Evolutionary conservation across 2,329 filamentous ascomycete genomes (phyloP), one percentile per base, ranked within the genome.

Genomic region (Hypoxylon sp.): DNA sequence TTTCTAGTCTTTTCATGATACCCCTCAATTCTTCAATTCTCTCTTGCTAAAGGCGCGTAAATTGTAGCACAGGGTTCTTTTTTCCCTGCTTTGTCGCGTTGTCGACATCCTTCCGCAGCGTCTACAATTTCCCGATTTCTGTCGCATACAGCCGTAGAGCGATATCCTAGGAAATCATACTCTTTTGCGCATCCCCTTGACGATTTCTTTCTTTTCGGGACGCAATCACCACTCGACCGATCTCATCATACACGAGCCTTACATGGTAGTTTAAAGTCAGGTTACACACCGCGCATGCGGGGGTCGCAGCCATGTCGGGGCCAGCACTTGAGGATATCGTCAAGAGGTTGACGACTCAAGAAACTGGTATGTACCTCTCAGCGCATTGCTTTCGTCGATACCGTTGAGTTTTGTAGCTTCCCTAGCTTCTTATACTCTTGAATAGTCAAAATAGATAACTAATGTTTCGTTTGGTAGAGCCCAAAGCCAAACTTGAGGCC

Each of bases 401-500:
- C 6, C 10, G 7, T 10, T 11, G 7, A 3, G 10, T 43, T 17
- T 43, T 17, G 17, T 21, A 21, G 38, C 17, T 14, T 43, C 11
- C 38, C 10, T 43, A 3, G 10, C 34, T 50, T 34, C 21, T 41
- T 14, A 5, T 45, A 10, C 7, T 3, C 13, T 49, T 38, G 5
- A 1, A 3, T 6, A 9, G n/a, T 23, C n/a, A 1, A n/a, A 7
- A 2, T 17, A 6, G 14, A 21, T 30, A 48, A 28, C 57, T 70
- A 41, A 65, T 13, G 3, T 52, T 36, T 25, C 53, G 23, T 38
- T 58, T 41, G 63, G 17, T 68, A 97, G 96, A 98, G 83, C 82
- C 91, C 64, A 93, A 93, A 82, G 82, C 89, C 64, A 97, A 94
- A 82, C 87, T 92, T 68, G 93, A 93, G 75, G 90, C 94, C 70